Conservation (phyloP, 257 asterid genomes). For the Solanum habrochaites region DNA sequence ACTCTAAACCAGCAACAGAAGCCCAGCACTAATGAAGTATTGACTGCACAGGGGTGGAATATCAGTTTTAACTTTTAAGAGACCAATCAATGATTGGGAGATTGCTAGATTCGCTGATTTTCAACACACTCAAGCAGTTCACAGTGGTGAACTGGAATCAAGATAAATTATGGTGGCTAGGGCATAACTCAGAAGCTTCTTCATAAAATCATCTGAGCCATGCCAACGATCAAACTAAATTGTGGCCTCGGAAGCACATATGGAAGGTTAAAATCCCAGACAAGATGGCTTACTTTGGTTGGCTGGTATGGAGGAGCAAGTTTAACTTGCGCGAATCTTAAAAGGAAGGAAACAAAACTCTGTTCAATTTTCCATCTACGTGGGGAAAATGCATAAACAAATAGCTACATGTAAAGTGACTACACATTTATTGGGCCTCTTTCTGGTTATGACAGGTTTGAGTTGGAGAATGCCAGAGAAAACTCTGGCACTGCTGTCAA, state of each 20-base stretch:
- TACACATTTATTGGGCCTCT: background rate
- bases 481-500: background rate
- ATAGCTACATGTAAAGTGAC: background rate
- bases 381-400: background rate
- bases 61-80: background rate
- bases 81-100: background rate
- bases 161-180: background rate
- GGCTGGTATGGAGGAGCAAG: background rate
- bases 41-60: background rate
- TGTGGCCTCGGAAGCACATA: background rate
- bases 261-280: background rate
- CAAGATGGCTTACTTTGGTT: background rate
- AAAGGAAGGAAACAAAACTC: background rate
- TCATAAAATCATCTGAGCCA: background rate
- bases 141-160: background rate
- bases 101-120: background rate
- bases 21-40: background rate
- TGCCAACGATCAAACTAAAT: background rate
- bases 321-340: background rate
- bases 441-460: background rate
- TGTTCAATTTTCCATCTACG: background rate
- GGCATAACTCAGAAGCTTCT: background rate
- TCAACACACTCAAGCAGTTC: background rate
- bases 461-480: background rate
- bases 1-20: background rate